A percentile compares a stretch with the other conserved stretches of the same genome.
Evolutionary conservation across 768 basidiomycete genomes (phyloP).

Genomic region (Aureoboletus auriporus): DNA sequence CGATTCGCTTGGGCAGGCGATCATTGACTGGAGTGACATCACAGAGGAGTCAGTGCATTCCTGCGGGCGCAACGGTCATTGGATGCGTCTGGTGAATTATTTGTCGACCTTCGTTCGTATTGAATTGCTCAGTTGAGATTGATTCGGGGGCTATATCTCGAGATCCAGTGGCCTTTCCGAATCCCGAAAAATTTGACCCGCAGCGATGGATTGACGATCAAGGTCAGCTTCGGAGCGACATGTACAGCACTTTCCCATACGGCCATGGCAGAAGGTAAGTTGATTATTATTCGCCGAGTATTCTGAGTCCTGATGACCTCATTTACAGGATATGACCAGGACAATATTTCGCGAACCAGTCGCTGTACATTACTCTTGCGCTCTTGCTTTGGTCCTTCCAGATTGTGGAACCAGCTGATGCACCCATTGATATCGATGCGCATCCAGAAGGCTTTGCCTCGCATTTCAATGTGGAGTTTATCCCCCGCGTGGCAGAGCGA

Average conservation of each 20-base stretch:
- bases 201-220: constrained; percentile 46
- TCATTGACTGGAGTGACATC: background rate
- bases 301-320: background rate
- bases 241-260: constrained; percentile 41
- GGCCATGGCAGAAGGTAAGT: constrained; percentile 45
- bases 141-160: constrained; percentile 18
- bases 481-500: constrained; percentile 35
- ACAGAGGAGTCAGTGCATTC: constrained; percentile 20
- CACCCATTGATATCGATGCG: constrained; percentile 52
- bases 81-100: constrained; percentile 16
- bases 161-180: constrained; percentile 19
- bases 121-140: background rate
- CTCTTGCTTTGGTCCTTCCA: constrained; percentile 61
- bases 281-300: background rate
- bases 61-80: constrained; percentile 17
- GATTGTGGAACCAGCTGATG: constrained; percentile 41
- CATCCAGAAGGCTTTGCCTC: constrained; percentile 55
- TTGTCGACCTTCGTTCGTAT: background rate
- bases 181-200: constrained; percentile 48
- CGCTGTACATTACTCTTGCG: constrained; percentile 58
- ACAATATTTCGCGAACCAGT: constrained; percentile 44
- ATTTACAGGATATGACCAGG: constrained; percentile 53
- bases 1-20: background rate
- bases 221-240: constrained; percentile 41
- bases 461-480: constrained; percentile 52